phyloP scores from a whole-genome alignment of 805 yeast genomes.

The Jamesozyma hellenica region DNA sequence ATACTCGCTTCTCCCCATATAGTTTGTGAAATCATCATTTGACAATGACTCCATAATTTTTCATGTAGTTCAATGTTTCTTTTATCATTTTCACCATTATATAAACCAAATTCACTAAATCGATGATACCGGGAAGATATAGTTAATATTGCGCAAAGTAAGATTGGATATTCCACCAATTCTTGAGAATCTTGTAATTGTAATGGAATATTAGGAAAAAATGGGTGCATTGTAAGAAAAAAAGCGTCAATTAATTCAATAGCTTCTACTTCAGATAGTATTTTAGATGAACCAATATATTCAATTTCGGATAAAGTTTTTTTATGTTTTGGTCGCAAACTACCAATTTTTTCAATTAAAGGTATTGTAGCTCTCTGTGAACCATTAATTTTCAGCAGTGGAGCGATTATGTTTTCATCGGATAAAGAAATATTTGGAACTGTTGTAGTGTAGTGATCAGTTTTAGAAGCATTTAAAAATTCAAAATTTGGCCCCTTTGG shows the following conservation, averaged over 20 bases:
- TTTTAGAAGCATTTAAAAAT: background rate
- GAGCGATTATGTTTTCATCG: conserved; percentile 16
- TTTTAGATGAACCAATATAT: conserved; percentile 42
- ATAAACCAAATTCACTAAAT: conserved; percentile 33
- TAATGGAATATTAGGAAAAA: conserved; percentile 75
- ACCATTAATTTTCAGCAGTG: conserved; percentile 19
- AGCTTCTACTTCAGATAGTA: conserved; percentile 57
- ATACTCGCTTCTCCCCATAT: conserved; percentile 93
- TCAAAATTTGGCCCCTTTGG: no score
- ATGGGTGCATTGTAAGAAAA: conserved; percentile 76
- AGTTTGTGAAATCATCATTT: conserved; percentile 67
- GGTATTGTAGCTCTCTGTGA: conserved; percentile 21
- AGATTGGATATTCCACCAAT: conserved; percentile 68
- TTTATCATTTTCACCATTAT: conserved; percentile 29
- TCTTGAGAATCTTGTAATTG: conserved; percentile 57
- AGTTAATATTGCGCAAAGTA: conserved; percentile 71
- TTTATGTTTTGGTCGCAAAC: conserved; percentile 27
- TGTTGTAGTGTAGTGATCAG: background rate
- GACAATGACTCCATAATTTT: conserved; percentile 75
- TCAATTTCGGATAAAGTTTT: conserved; percentile 47
- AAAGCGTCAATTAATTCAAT: conserved; percentile 47
- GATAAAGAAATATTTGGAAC: conserved; percentile 4
- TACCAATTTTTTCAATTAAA: conserved; percentile 26
- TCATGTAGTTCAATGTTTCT: conserved; percentile 59
- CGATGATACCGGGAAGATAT: conserved; percentile 70